Evolutionary conservation across 164 flowering plant genomes (phyloP).

Genomic region (Magnolia officinalis): DNA sequence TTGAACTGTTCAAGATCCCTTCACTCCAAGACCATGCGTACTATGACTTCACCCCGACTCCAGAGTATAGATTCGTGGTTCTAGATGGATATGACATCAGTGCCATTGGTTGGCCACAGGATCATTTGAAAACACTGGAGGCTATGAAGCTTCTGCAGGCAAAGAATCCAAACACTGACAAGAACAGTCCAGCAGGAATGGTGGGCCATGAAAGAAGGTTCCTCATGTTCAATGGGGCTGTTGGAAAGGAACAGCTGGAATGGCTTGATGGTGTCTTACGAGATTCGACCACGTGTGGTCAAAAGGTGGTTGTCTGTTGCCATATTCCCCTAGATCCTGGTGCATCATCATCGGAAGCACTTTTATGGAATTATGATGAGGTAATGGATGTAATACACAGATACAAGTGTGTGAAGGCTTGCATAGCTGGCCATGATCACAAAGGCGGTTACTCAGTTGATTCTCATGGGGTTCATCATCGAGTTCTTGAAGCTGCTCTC

Average conservation of each 20-base stretch:
- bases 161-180: slow-evolving; percentile 77
- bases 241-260: slow-evolving; percentile 68
- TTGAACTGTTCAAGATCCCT: slow-evolving; percentile 63
- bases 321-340: slow-evolving; percentile 80
- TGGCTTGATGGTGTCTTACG: slow-evolving; percentile 67
- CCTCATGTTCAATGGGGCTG: slow-evolving; percentile 85
- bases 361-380: slow-evolving; percentile 88
- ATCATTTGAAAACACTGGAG: slow-evolving; percentile 58
- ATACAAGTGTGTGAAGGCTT: slow-evolving; percentile 75
- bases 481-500: slow-evolving; percentile 84
- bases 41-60: slow-evolving; percentile 80
- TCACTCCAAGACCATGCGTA: slow-evolving; percentile 47
- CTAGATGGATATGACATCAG: slow-evolving; percentile 92
- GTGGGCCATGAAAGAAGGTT: slow-evolving; percentile 70
- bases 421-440: slow-evolving; percentile 89
- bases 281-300: slow-evolving; percentile 52
- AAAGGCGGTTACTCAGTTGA: slow-evolving; percentile 77
- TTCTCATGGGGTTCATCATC: slow-evolving; percentile 79
- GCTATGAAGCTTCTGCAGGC: slow-evolving; percentile 54
- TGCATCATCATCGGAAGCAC: slow-evolving; percentile 53
- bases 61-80: slow-evolving; percentile 72
- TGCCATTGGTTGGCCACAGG: slow-evolving; percentile 85
- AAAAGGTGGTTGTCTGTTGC: slow-evolving; percentile 82
- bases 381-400: slow-evolving; percentile 76
- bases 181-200: slow-evolving; percentile 72